Evolutionary conservation across 768 basidiomycete genomes (phyloP), one percentile per base, ranked within the genome.

Genomic region (Neoboletus subvelutipes): DNA sequence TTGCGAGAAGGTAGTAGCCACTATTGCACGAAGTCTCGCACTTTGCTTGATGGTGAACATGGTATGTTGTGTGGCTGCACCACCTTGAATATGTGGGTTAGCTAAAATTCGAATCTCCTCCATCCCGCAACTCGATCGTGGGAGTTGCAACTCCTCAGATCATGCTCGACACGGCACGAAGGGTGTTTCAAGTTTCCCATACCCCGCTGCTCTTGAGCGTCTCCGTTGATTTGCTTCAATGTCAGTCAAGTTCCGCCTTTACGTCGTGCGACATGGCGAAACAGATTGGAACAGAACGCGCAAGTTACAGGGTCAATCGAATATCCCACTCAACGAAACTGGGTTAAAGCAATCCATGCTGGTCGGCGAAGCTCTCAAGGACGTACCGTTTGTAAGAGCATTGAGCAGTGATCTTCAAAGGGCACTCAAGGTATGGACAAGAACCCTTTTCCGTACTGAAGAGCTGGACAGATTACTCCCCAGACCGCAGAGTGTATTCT

Each of bases 261-360:
- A 86, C 65, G 67, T 89, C 56, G 78, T 89, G 45, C 82, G 89
- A 39, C 88, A 90, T 64, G 88, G 87, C 18, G 87, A 91, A 75
- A 90, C 88, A 13, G 77, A 82, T 34, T 83, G 79, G 61, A 90
- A 90, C 68, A 69, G 76, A 54, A 70, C 77, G 11, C 74, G 77
- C 15, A 80, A 86, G 54, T 78, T 88, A 29, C 89, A 91, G 75
- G 90, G 88, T 48, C 89, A 91, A 11, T 64, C 81, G 53, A 84
- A 91, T 70, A 86, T 83, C 5, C 56, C 68, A 50, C 75, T 90
- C 63, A 90, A 91, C 66, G 78, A 75, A n/a, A 71, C 70, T 5
- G 88, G 90, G 9, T 48, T 78, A 46, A 72, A 74, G 49, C 86
- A 91, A 70, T 76, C 37, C 7, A 20, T 41, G 22, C 5, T 33